A percentile compares a stretch with the other conserved stretches of the same genome.
Evolutionary conservation across 768 basidiomycete species (phyloP).

Genomic region (Hypholoma fasciculare): DNA sequence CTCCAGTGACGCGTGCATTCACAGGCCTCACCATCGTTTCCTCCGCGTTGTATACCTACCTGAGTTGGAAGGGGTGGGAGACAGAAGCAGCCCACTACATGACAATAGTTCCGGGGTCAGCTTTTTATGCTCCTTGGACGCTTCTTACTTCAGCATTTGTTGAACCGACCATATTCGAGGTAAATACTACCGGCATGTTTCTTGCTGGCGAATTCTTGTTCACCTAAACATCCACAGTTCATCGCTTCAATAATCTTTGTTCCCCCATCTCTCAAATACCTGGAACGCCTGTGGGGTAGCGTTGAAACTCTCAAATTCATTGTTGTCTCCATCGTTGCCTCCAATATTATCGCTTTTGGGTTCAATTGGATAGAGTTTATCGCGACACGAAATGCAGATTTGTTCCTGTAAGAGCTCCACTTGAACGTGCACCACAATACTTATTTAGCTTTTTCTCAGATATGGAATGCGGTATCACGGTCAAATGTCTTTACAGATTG

Average conservation of each 20-base stretch:
- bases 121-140: slow-evolving; percentile 90
- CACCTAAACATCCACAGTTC: slow-evolving; percentile 51
- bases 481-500: slow-evolving; percentile 87
- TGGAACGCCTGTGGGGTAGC: slow-evolving; percentile 94
- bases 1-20: slow-evolving; percentile 77
- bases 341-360: slow-evolving; percentile 87
- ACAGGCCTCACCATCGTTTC: slow-evolving; percentile 58
- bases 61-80: slow-evolving; percentile 51
- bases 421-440: slow-evolving; percentile 5
- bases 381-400: slow-evolving; percentile 64
- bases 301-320: slow-evolving; percentile 87
- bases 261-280: slow-evolving; percentile 82
- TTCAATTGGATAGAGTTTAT: slow-evolving; percentile 88
- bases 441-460: slow-evolving; percentile 36
- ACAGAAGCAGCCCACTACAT: slow-evolving; percentile 59
- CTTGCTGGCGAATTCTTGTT: neutral
- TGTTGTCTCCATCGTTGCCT: slow-evolving; percentile 69
- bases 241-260: slow-evolving; percentile 73
- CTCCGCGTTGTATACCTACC: slow-evolving; percentile 64
- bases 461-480: slow-evolving; percentile 91
- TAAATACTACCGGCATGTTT: slow-evolving; percentile 35
- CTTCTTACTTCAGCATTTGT: slow-evolving; percentile 87
- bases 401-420: slow-evolving; percentile 68
- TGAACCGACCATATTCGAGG: slow-evolving; percentile 84
- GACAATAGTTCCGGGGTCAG: slow-evolving; percentile 78